phyloP scores from a whole-genome alignment of 2,329 filamentous ascomycete species.

The Grosmannia penicillata region DNA sequence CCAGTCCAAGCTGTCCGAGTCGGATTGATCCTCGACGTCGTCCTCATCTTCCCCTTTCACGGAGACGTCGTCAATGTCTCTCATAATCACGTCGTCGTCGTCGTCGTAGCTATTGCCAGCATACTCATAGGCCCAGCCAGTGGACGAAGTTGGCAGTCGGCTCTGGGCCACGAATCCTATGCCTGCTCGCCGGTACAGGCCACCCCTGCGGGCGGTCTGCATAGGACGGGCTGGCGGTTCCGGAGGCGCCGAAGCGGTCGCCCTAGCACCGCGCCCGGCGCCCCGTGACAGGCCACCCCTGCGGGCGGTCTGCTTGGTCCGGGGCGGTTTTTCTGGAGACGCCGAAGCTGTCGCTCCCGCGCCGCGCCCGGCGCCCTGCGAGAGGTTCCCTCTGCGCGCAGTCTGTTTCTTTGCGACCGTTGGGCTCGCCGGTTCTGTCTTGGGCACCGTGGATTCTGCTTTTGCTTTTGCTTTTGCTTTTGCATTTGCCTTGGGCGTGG shows the following conservation, averaged over 20 bases:
- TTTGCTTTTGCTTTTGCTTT: neutral
- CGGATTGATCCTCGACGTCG: neutral
- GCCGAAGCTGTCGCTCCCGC: neutral
- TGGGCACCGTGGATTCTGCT: neutral
- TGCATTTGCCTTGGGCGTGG: neutral
- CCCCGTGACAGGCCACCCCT: neutral
- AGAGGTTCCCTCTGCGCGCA: slow-evolving; percentile 1
- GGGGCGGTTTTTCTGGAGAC: neutral
- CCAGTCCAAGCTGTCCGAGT: neutral
- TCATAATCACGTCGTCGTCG: neutral
- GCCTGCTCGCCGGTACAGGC: no score
- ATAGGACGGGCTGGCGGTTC: neutral
- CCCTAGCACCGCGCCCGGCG: neutral
- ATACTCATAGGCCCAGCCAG: neutral
- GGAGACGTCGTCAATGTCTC: no score
- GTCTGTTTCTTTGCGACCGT: neutral
- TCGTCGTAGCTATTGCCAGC: neutral
- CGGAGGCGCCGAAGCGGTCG: neutral
- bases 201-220: slow-evolving; percentile 1
- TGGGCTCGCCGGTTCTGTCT: neutral
- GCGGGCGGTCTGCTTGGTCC: neutral
- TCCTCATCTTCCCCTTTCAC: no score
- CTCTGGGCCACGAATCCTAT: slow-evolving; percentile 1
- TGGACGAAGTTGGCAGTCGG: neutral
- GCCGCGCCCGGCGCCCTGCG: neutral